Evolutionary conservation across 257 asterid species (phyloP), one percentile per base, ranked within the genome.

Genomic region (Datura wrightii): DNA sequence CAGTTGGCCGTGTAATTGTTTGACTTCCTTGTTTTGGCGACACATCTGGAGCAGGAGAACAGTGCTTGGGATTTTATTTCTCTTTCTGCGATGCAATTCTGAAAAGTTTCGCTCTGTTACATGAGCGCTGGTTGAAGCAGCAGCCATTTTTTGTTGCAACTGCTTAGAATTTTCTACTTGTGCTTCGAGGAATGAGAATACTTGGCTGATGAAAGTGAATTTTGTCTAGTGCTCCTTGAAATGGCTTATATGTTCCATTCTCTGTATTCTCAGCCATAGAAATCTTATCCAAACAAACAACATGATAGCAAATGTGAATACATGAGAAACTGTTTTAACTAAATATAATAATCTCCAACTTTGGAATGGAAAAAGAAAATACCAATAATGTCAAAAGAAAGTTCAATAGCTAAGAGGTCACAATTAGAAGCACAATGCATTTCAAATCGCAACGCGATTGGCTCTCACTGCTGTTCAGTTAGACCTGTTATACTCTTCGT

Each of bases 1-100:
- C 31, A 86, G 24, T 44, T 86, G 90, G 52, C 84, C 87, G 41
- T 88, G 90, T 41, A 86, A 16, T 72, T 86, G 89, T 42, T 79
- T 15, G 66, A 84, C 63, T 82, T 86, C 90, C 52, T 54, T 44
- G n/a, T 56, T 50, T 8, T 48, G 8, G 13, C 42, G 84, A 69
- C 87, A 88, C 83, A 85, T 80, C 71, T 88, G 87, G 7, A 86
- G 87, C 14, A 86, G 66, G 41, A 11, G 5, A 19, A 59, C 46
- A 50, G 60, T 13, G 79, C 36, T 52, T 6, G 87, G 80, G 31
- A 55, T 69, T 79, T 41, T 14, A 34, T 82, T n/a, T 24, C 11
- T 14, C 15, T 79, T 53, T 55, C 24, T 18, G 52, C 59, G 6
- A 6, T 84, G 85, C 56, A 50, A 39, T 10, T 63, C 85, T 80